Evolutionary conservation across 108 stramenopile genomes (phyloP).

Genomic region (Chaetoceros muelleri): DNA sequence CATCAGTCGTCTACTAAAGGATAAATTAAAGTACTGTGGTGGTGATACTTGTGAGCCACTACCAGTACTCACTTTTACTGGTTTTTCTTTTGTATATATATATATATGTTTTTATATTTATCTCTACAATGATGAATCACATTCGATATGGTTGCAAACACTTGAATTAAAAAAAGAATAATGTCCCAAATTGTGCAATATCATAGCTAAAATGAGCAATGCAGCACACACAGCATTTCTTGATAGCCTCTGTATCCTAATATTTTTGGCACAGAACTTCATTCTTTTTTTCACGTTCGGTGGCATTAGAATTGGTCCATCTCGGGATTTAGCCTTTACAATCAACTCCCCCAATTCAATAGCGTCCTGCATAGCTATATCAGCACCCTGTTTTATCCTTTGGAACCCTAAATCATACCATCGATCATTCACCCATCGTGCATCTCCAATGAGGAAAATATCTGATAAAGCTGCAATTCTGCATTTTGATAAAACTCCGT

Average conservation of each 20-base stretch:
- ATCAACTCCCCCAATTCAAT: conserved; percentile 13
- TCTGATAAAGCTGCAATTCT: conserved; percentile 3
- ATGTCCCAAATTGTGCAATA: not conserved
- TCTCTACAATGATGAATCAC: too few relatives aligned
- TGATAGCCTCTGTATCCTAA: not conserved
- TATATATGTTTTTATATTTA: too few relatives aligned
- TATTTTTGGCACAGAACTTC: not conserved
- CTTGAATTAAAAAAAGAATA: too few relatives aligned
- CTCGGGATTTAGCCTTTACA: not conserved
- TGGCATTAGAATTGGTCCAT: not conserved
- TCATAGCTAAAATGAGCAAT: not conserved
- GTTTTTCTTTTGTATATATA: too few relatives aligned
- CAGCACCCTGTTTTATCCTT: conserved; percentile 18
- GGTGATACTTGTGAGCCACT: too few relatives aligned
- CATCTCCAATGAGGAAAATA: conserved; percentile 23
- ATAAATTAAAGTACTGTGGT: too few relatives aligned
- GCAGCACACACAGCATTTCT: not conserved
- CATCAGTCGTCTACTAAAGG: too few relatives aligned
- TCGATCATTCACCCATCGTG: conserved; percentile 26
- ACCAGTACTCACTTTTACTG: too few relatives aligned
- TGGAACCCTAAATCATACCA: conserved; percentile 22
- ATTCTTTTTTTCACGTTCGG: not conserved
- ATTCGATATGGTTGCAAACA: too few relatives aligned
- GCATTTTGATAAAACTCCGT: conserved; percentile 17
- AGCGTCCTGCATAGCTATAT: conserved; percentile 25